Percentiles rank a stretch among this genome's conserved stretches.
Conservation (phyloP, 352 stramenopile genomes). For the Phytophthora macrochlamydospora region DNA sequence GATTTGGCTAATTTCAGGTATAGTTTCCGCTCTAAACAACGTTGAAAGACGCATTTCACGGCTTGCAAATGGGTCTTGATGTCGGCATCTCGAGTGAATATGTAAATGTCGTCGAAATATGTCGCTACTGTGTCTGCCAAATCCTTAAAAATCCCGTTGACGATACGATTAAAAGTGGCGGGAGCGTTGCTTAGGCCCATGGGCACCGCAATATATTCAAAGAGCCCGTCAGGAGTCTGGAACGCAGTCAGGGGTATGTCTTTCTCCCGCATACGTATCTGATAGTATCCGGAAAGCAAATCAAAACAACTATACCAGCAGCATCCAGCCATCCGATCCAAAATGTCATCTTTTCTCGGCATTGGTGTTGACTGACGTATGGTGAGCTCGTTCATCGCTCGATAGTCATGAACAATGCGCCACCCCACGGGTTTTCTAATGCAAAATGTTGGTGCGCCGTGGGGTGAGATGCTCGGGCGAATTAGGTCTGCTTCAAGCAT, state of each 20-base stretch:
- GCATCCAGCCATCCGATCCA: conserved; percentile 7
- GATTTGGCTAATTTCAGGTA: conserved; percentile 12
- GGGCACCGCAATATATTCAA: too few species aligned
- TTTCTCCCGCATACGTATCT: not conserved
- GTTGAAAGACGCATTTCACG: conserved; percentile 1
- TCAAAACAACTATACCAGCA: conserved; percentile 16
- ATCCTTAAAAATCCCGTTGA: too few species aligned
- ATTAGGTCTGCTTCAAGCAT: too few species aligned
- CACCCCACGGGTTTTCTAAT: conserved; percentile 7
- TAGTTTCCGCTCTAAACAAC: not conserved
- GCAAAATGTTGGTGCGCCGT: conserved; percentile 3
- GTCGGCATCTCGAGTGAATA: not conserved
- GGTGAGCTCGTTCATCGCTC: conserved; percentile 10
- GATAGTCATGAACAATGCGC: conserved; percentile 9
- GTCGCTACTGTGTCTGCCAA: too few species aligned
- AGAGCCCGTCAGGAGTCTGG: too few species aligned
- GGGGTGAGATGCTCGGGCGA: too few species aligned
- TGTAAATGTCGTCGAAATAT: not conserved
- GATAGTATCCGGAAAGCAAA: not conserved
- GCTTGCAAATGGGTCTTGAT: not conserved
- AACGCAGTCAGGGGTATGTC: too few species aligned
- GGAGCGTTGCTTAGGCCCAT: too few species aligned
- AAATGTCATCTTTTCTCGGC: conserved; percentile 7
- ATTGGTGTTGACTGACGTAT: conserved; percentile 7
- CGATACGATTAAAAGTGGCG: too few species aligned